Evolutionary conservation across 1,284 basidiomycete genomes (phyloP), one percentile per base, ranked within the genome.

Genomic region (Trichosporon coremiiforme): DNA sequence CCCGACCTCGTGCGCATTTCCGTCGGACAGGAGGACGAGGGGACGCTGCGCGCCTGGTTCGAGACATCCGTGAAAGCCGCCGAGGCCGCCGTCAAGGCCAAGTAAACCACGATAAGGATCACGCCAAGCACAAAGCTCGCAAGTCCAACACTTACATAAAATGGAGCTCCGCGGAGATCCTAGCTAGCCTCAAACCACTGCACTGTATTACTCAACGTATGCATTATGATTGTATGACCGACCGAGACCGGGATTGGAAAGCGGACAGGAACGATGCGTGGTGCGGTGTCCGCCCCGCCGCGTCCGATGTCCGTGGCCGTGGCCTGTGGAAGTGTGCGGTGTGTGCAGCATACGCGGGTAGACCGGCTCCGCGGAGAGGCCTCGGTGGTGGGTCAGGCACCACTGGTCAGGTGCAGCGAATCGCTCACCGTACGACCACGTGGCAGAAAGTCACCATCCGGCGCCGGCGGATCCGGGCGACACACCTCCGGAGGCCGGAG

Each of bases 11-110:
- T 99, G 5, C 87, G 97, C 70, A 88, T 98, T 50, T 94, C 91
- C 74, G 90, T 98, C 17, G 97, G 97, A 1, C 86, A 95, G 85
- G 97, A 99, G 84, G 89, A 93, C 20, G 84, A 82, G n/a, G 85
- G 85, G 36, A 82, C 79, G 57, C 83, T 99, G 64, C 78, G 91
- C 66, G 78, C 79, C 1, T 88, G 87, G 76, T 94, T 98, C 76
- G 84, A 85, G 67, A 79, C 74, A 6, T 93, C 94, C 20, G 76
- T 98, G 68, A 84, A 85, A 57, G 90, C 89, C 9, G 82, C 81
- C 1, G 80, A 83, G 70, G 74, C 57, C 29, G 77, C 77, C 2
- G 74, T 64, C 4, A 22, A 6, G 47, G 60, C n/a, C 29, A 66
- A 65, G 53, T 20, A 9, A 13, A n/a, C 41, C 41, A 45, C 41